These are phyloP conservation scores for Silene conica DNA, from an alignment of 148 eudicot genomes.

Conservation along the genomic window DNA sequence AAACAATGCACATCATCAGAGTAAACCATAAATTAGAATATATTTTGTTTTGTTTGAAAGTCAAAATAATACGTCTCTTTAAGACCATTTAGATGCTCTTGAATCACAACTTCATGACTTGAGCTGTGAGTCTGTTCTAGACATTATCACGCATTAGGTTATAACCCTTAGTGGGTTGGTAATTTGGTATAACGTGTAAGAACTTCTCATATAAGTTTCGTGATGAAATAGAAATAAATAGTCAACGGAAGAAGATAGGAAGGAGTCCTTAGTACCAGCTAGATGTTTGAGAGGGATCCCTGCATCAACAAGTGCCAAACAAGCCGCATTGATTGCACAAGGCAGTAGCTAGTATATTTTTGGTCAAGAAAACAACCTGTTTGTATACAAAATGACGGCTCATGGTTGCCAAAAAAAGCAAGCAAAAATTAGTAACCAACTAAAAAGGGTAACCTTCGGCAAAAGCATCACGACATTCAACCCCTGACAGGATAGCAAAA, in stretches of 20 bases:
- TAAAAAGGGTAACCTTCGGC: neutral
- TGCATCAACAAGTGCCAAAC: too few relatives aligned
- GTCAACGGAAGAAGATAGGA: neutral
- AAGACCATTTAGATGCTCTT: neutral
- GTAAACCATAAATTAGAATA: neutral
- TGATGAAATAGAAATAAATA: neutral
- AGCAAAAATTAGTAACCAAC: neutral
- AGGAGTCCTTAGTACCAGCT: constrained; percentile 52
- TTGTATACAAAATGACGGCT: neutral
- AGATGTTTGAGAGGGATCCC: too few relatives aligned
- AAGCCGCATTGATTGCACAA: constrained; percentile 91
- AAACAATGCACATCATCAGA: constrained; percentile 15
- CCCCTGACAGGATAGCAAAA: neutral
- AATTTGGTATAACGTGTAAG: too few relatives aligned
- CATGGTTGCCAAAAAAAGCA: neutral
- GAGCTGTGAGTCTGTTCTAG: neutral
- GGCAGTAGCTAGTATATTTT: constrained; percentile 70
- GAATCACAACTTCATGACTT: neutral
- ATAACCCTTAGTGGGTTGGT: too few relatives aligned
- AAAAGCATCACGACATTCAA: neutral
- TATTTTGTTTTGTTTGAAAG: too few relatives aligned
- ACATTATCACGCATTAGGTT: neutral
- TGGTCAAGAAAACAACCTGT: constrained; percentile 41
- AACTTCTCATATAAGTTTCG: neutral
- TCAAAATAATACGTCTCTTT: neutral